A percentile compares a stretch with the other conserved stretches of the same genome.
These are phyloP conservation scores for Aspergillus sp. DNA, from an alignment of 2,329 filamentous ascomycete genomes.

Conservation along the genomic window DNA sequence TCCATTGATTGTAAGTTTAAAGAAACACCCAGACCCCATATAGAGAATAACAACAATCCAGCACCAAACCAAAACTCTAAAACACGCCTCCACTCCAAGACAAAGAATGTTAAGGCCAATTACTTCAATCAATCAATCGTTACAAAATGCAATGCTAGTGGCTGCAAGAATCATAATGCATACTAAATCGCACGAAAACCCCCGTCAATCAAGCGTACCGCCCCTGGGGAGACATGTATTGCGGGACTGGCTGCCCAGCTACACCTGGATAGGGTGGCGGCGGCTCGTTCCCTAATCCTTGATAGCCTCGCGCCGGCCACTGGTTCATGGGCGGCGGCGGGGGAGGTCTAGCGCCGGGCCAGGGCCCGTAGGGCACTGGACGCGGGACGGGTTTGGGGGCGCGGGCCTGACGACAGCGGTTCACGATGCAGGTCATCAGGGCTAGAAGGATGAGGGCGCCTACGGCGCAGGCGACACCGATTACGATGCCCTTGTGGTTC, in stretches of 20 bases:
- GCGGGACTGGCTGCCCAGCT: slow-evolving; percentile 7
- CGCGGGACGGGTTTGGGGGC: slow-evolving; percentile 23
- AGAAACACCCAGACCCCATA: too few species aligned
- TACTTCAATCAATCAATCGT: not conserved
- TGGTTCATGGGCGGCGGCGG: slow-evolving; percentile 22
- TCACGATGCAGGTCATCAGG: slow-evolving; percentile 67
- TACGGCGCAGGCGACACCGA: slow-evolving; percentile 72
- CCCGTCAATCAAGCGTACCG: slow-evolving; percentile 30
- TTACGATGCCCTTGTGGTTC: slow-evolving; percentile 76
- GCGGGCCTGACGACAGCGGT: slow-evolving; percentile 54
- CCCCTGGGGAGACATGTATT: slow-evolving; percentile 10
- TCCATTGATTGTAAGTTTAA: too few species aligned
- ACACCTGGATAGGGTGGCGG: slow-evolving; percentile 24
- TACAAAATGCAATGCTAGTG: not conserved
- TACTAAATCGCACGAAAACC: not conserved
- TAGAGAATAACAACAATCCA: not conserved
- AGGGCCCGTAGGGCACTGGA: slow-evolving; percentile 15
- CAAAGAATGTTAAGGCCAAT: too few species aligned
- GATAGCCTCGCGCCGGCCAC: slow-evolving; percentile 30
- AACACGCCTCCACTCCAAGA: not conserved
- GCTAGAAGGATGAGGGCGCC: slow-evolving; percentile 72
- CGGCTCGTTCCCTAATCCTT: slow-evolving; percentile 23
- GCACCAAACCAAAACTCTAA: not conserved
- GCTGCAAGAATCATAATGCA: slow-evolving; percentile 9
- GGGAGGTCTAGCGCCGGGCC: slow-evolving; percentile 15